These are phyloP conservation scores for Takakia lepidozioides DNA, from an alignment of 225 moss, liverwort and hornwort species.

Conservation along the genomic window DNA sequence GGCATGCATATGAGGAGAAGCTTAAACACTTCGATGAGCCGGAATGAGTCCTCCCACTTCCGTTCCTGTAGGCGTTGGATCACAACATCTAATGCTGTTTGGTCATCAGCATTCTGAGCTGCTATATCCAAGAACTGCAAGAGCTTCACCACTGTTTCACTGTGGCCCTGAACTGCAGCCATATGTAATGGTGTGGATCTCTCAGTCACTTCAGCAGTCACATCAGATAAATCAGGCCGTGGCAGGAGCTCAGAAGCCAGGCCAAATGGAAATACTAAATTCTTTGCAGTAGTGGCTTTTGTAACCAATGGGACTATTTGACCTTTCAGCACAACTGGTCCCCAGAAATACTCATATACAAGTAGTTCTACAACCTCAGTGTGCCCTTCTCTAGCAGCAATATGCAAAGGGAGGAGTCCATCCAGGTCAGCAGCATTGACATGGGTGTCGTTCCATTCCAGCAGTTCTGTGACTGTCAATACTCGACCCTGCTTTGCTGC, in stretches of 20 bases:
- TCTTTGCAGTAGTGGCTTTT: background rate
- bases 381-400: conserved; percentile 11
- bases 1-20: conserved; percentile 16
- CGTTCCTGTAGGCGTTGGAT: conserved; percentile 2
- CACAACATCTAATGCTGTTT: conserved; percentile 11
- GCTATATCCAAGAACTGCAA: conserved; percentile 10
- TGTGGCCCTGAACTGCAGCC: conserved; percentile 6
- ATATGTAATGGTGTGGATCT: conserved; percentile 13
- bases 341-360: conserved; percentile 13
- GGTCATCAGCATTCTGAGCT: conserved; percentile 4
- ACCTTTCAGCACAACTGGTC: conserved; percentile 10
- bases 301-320: conserved; percentile 12
- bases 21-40: conserved; percentile 17
- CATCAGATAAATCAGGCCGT: conserved; percentile 2
- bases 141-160: conserved; percentile 9
- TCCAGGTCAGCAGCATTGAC: conserved; percentile 8
- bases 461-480: conserved; percentile 6
- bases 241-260: conserved; percentile 3
- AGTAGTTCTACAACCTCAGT: conserved; percentile 4
- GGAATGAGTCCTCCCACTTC: conserved; percentile 5
- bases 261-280: background rate
- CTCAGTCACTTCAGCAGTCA: conserved; percentile 1
- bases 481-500: conserved; percentile 2
- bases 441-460: conserved; percentile 12
- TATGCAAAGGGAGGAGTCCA: conserved; percentile 16